phyloP scores from a whole-genome alignment of 495 filamentous ascomycete species.

The Aspergillus leporis region DNA sequence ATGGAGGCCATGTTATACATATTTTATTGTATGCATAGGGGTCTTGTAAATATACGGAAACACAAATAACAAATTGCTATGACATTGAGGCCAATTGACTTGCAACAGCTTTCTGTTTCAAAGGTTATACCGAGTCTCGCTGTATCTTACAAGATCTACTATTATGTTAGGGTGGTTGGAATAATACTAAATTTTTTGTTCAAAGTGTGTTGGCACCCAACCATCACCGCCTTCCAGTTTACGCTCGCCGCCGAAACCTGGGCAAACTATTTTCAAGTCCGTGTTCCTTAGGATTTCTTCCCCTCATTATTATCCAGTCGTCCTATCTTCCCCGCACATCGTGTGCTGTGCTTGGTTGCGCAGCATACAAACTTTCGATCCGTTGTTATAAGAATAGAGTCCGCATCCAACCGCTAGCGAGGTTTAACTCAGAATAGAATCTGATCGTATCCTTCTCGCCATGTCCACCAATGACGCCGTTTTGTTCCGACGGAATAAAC shows the following conservation, averaged over 20 bases:
- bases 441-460: constrained; percentile 15
- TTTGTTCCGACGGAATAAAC: constrained; percentile 56
- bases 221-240: neutral
- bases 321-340: constrained; percentile 18
- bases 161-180: no score
- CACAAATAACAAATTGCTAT: no score
- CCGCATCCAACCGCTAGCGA: neutral
- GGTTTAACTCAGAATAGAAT: neutral
- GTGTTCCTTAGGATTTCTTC: constrained; percentile 11
- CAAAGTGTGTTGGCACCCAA: no score
- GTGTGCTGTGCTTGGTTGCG: constrained; percentile 32
- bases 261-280: constrained; percentile 13
- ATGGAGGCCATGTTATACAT: no score
- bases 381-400: neutral
- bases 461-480: constrained; percentile 45
- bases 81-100: no score
- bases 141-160: no score
- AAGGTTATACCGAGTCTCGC: no score
- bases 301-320: constrained; percentile 20
- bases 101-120: no score
- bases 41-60: no score
- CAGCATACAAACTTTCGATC: constrained; percentile 24
- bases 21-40: no score
- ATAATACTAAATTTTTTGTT: no score
- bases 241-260: constrained; percentile 26